Evolutionary conservation across 2,329 filamentous ascomycete species (phyloP).

Genomic region (Cercospora sojina): DNA sequence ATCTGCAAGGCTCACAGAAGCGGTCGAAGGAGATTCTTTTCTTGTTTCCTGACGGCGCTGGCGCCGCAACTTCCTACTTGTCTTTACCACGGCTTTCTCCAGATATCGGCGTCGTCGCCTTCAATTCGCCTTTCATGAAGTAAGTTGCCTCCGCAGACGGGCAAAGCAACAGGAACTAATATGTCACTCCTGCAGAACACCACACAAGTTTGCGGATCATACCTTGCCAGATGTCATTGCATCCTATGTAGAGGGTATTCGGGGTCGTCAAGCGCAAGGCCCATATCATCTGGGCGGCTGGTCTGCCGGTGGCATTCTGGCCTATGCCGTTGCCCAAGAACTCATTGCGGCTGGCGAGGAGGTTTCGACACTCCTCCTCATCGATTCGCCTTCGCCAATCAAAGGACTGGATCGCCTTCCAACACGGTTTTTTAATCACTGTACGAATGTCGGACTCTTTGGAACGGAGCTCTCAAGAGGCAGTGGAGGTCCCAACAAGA

Average conservation of each 20-base stretch:
- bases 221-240: conserved; percentile 5
- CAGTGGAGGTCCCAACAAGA: neutral
- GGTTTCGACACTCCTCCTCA: conserved; percentile 32
- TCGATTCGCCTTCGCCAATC: conserved; percentile 36
- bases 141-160: neutral
- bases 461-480: conserved; percentile 41
- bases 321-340: conserved; percentile 44
- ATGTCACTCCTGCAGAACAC: conserved; percentile 27
- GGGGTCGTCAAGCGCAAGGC: conserved; percentile 46
- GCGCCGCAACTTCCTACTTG: conserved; percentile 49
- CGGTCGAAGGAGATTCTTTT: conserved; percentile 20
- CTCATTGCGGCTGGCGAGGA: conserved; percentile 29
- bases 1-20: conserved; percentile 25
- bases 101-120: conserved; percentile 28
- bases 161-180: neutral
- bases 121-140: conserved; percentile 26
- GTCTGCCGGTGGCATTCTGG: conserved; percentile 72
- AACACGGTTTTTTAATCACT: conserved; percentile 51
- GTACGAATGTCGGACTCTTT: conserved; percentile 50
- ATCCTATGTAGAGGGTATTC: conserved; percentile 40
- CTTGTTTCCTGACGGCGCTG: conserved; percentile 50
- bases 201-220: conserved; percentile 17
- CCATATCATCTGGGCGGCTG: conserved; percentile 70
- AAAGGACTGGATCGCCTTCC: conserved; percentile 62
- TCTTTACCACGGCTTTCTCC: conserved; percentile 44